Percentiles rank a stretch among this genome's conserved stretches.
phyloP scores from a whole-genome alignment of 2,329 filamentous ascomycete genomes.

The Metarhizium anisopliae region DNA sequence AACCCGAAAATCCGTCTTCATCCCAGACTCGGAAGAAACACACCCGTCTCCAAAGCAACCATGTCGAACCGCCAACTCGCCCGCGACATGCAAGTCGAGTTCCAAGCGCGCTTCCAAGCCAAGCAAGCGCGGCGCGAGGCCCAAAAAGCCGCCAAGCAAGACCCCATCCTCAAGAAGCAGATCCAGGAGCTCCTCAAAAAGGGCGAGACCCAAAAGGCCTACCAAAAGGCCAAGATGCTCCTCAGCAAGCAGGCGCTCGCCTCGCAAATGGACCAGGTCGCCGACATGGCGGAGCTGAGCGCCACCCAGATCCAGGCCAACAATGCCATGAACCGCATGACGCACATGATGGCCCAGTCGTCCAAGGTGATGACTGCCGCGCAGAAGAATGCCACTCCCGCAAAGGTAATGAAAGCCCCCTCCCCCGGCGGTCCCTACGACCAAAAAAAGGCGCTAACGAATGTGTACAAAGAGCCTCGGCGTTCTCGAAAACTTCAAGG shows the following conservation, averaged over 20 bases:
- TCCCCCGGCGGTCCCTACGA: not conserved
- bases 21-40: not conserved
- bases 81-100: constrained; percentile 54
- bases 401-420: constrained; percentile 30
- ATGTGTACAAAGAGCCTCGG: constrained; percentile 38
- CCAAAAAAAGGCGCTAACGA: not conserved
- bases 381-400: constrained; percentile 50
- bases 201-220: constrained; percentile 54
- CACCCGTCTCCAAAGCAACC: not conserved
- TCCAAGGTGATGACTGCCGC: constrained; percentile 49
- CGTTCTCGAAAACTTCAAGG: constrained; percentile 52
- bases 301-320: constrained; percentile 55
- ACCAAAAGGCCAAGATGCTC: constrained; percentile 54
- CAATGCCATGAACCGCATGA: constrained; percentile 58
- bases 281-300: constrained; percentile 54
- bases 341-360: constrained; percentile 52
- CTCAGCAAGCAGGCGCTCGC: constrained; percentile 53
- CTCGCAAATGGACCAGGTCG: constrained; percentile 55
- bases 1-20: not conserved
- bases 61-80: constrained; percentile 53
- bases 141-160: constrained; percentile 51
- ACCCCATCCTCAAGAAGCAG: constrained; percentile 52
- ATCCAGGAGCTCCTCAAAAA: constrained; percentile 55
- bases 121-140: constrained; percentile 54
- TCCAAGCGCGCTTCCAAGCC: constrained; percentile 54